Percentiles rank a stretch among this genome's conserved stretches.
Conservation (phyloP, 371 early-diverging fungal genomes). For the Actinomortierella ambigua region DNA sequence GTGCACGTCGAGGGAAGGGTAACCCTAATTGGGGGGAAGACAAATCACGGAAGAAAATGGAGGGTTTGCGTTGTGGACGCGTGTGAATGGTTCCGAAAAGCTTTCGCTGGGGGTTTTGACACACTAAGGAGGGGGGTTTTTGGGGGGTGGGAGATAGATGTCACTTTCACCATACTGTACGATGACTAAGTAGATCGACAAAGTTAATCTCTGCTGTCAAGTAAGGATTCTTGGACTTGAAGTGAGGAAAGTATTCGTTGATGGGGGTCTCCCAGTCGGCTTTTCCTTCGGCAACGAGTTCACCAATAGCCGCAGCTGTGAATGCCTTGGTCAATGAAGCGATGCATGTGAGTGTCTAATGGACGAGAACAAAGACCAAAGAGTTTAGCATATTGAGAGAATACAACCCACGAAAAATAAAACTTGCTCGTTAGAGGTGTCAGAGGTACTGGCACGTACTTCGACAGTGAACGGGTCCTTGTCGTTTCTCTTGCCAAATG, state of each 20-base stretch:
- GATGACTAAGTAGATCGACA: slow-evolving; percentile 20
- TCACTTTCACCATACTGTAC: too few relatives aligned
- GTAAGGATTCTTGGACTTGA: slow-evolving; percentile 14
- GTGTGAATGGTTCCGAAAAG: neutral
- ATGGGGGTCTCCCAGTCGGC: slow-evolving; percentile 26
- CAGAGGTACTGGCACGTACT: too few relatives aligned
- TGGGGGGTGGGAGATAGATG: too few relatives aligned
- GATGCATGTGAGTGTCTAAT: slow-evolving; percentile 16
- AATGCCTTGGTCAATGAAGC: slow-evolving; percentile 28
- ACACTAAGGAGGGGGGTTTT: too few relatives aligned
- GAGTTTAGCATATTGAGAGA: too few relatives aligned
- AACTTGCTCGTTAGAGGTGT: too few relatives aligned
- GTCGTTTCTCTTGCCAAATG: slow-evolving; percentile 14
- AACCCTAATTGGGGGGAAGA: neutral
- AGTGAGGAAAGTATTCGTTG: slow-evolving; percentile 18
- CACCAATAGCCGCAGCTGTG: slow-evolving; percentile 21
- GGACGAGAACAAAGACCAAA: too few relatives aligned
- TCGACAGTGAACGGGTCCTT: slow-evolving; percentile 11
- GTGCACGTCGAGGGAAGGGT: slow-evolving; percentile 3
- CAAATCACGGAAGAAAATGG: neutral
- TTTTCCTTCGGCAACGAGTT: slow-evolving; percentile 31
- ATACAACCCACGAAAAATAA: too few relatives aligned
- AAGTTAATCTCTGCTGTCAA: slow-evolving; percentile 19
- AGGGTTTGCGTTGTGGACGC: neutral
- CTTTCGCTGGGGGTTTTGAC: too few relatives aligned